Base-by-base conservation (phyloP, 345 rosid species). In the Populus simonii region DNA sequence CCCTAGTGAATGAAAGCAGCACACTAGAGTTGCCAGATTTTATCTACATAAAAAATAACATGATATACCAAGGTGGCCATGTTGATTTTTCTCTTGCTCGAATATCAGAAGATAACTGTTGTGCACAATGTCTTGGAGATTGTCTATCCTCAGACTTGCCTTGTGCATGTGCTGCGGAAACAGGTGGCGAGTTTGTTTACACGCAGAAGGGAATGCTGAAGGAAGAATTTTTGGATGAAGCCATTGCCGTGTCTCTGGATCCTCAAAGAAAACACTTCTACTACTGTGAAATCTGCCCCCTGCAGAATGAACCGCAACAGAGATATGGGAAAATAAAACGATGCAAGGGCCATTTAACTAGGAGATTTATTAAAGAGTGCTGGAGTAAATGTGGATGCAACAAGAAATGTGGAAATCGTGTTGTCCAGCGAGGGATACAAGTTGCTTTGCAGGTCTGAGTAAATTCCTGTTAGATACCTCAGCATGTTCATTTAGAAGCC, bases 331-430 rank as follows among this genome's bases (percentile, higher is more conserved):
- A 47, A 73, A 77, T 66, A 29, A 81, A 73, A 68, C 74, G 38
- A 12, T 73, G 84, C 47, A 59, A 72, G 20, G 80, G 80, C 1
- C 84, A 73, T 55, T 38, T 81, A 68, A 81, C 31, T 1, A 77
- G 75, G 74, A 81, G 67, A 45, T 81, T 81, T 70, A 61, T 81
- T 10, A 81, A 81, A 70, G 83, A 81, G 47, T 81, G 83, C 74
- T 81, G 80, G 83, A 63, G 31, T 67, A 57, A 76, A 53, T 81
- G 83, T 35, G 83, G 80, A 6, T 81, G 80, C 73, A 72, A 33
- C 36, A 76, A 69, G 74, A 53, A 68, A 39, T 81, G 83, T 35
- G 73, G 77, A 25, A 76, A 81, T 45, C 76, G 77, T 10, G 70
- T 76, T 29, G 66, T 76, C 18, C 80, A 76, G 35, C 23, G 74